A percentile compares a stretch with the other conserved stretches of the same genome.
Conservation (phyloP, 805 yeast genomes). For the Barnettozyma salicaria region DNA sequence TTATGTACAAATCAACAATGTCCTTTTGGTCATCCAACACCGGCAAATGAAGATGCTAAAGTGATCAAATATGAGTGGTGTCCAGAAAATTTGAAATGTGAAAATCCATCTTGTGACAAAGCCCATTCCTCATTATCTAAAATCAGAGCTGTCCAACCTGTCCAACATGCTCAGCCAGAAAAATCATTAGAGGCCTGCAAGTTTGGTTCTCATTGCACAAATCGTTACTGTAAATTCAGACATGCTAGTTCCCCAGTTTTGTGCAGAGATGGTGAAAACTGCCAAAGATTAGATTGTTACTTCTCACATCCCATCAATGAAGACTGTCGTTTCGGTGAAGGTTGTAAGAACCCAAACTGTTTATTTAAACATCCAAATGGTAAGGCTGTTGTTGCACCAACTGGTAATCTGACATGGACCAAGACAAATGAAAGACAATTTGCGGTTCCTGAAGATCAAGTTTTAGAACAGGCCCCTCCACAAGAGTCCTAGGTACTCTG, state of each 20-base stretch:
- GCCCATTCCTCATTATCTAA: slow-evolving; percentile 80
- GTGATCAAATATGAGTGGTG: slow-evolving; percentile 74
- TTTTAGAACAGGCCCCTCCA: slow-evolving; percentile 59
- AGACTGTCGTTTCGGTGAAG: slow-evolving; percentile 72
- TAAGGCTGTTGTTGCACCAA: slow-evolving; percentile 31
- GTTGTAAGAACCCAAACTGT: slow-evolving; percentile 70
- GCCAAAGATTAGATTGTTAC: slow-evolving; percentile 74
- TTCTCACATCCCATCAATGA: slow-evolving; percentile 79
- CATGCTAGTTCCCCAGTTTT: slow-evolving; percentile 70
- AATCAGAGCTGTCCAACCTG: slow-evolving; percentile 29
- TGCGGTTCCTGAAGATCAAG: slow-evolving; percentile 72
- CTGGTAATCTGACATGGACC: slow-evolving; percentile 23
- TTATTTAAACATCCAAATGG: slow-evolving; percentile 77
- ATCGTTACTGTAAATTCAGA: slow-evolving; percentile 72
- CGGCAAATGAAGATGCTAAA: slow-evolving; percentile 68
- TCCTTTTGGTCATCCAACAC: slow-evolving; percentile 90
- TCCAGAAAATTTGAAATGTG: slow-evolving; percentile 58
- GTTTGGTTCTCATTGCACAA: slow-evolving; percentile 71
- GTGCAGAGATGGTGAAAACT: slow-evolving; percentile 77
- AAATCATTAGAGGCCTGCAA: slow-evolving; percentile 75
- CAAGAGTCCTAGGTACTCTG: slow-evolving; percentile 29
- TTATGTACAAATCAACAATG: slow-evolving; percentile 73
- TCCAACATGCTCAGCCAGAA: slow-evolving; percentile 30
- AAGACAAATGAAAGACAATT: slow-evolving; percentile 58
- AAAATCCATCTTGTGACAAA: slow-evolving; percentile 53